Base-by-base conservation (phyloP, 208 protist genomes). In the Porcisia deanei region DNA sequence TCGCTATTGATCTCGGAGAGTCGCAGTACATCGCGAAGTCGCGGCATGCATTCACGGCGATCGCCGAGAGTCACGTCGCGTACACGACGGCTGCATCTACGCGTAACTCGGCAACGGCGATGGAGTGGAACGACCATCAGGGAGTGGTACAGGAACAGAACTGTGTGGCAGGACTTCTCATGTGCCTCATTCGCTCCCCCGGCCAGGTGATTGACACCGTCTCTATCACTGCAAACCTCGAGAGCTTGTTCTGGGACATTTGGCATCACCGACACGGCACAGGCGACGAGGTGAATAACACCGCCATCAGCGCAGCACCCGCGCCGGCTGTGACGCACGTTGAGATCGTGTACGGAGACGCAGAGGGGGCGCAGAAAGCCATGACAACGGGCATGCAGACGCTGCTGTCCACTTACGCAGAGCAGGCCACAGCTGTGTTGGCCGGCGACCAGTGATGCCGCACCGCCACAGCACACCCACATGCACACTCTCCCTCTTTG, bases 1-100 rank as follows among this genome's bases (percentile, higher is more conserved):
- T 77, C 52, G 53, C 41, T 10, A 60, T 82, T 2, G 77, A 76
- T 39, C 1, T 74, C 47, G 67, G 64, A 9, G 41, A 52, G 8
- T 47, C 72, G 9, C 49, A 25, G 43, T 67, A 58, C 16, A 52
- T 71, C 9, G 60, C 37, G 30, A 53, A 30, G 22, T 14, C 18
- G 45, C 57, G 45, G 49, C 66, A 49, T 16, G 67, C 53, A 25
- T 18, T 82, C 25, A 41, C 47, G 1, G 54, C 72, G 49, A 58
- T 82, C 25, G 72, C 63, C 12, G 71, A 70, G 25, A 82, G 77
- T 39, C 72, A 82, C 52, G 71, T 82, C 2, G 60, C 54, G 34
- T 25, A 53, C 30, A 64, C 65, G 39, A 60, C 69, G 69, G n/a
- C 54, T 16, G 20, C 18, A 4, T 9, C n/a, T 20, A 20, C 71